Conservation (phyloP, 257 asterid species). For the Cynanchum wilfordii region DNA sequence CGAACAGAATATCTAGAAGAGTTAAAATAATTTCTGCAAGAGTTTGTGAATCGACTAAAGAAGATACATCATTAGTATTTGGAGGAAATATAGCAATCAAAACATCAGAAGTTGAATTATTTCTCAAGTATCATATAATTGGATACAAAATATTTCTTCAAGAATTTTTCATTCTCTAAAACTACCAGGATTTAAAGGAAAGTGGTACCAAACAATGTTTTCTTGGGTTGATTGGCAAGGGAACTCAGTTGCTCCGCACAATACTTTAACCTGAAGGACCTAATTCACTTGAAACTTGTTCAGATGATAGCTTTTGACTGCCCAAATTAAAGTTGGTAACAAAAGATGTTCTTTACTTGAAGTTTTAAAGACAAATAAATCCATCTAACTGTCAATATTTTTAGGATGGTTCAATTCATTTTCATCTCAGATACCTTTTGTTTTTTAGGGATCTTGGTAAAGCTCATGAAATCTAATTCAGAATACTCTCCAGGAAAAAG, state of each 20-base stretch:
- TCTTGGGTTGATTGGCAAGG: not conserved
- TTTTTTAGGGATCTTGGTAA: not conserved
- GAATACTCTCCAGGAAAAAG: not conserved
- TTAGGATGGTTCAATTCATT: not conserved
- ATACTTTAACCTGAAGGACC: not conserved
- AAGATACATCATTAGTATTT: not conserved
- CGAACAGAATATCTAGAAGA: not conserved
- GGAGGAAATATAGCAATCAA: not conserved
- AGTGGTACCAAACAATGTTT: not conserved
- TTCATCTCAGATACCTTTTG: not conserved
- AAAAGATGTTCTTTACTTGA: too few species aligned
- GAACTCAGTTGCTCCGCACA: not conserved
- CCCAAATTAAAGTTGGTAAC: not conserved
- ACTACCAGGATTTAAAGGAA: not conserved
- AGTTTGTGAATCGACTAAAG: not conserved
- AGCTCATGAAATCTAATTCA: not conserved
- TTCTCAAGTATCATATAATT: not conserved
- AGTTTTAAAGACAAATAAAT: not conserved
- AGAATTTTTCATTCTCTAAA: not conserved
- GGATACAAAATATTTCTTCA: not conserved
- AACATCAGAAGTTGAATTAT: not conserved
- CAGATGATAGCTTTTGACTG: not conserved
- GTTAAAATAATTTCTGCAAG: not conserved
- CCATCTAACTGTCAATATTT: not conserved
- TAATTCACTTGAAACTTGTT: not conserved